These are phyloP conservation scores for Polymyxa betae DNA, from an alignment of 208 protist species.

Conservation along the genomic window DNA sequence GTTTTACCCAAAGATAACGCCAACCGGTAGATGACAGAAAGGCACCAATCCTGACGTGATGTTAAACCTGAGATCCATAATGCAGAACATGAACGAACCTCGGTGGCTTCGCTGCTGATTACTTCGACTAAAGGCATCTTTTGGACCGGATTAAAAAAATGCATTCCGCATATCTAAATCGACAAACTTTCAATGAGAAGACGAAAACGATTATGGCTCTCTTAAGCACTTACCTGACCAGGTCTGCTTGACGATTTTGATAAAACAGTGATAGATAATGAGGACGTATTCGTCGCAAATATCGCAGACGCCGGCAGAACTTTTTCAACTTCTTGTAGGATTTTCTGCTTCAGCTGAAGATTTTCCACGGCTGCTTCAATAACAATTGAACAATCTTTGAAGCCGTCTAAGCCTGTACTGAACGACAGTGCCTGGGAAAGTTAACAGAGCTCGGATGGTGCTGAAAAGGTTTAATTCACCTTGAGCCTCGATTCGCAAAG, in stretches of 20 bases:
- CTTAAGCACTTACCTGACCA: neutral
- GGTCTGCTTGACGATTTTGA: neutral
- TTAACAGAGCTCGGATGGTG: neutral
- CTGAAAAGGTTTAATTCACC: neutral
- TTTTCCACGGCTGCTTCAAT: conserved; percentile 57
- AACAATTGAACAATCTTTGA: conserved; percentile 44
- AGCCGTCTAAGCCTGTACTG: neutral
- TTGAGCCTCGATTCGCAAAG: neutral
- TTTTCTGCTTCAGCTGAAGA: conserved; percentile 53
- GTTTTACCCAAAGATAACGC: conserved; percentile 55
- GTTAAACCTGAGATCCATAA: neutral
- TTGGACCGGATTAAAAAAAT: conserved; percentile 58
- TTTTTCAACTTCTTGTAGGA: conserved; percentile 50
- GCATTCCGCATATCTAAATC: conserved; percentile 22
- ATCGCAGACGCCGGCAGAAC: neutral
- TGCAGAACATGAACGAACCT: neutral
- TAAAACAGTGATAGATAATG: conserved; percentile 38
- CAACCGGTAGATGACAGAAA: conserved; percentile 33
- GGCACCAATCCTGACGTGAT: neutral
- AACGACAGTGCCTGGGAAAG: neutral
- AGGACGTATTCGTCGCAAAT: conserved; percentile 56
- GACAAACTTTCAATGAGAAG: neutral
- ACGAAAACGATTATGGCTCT: no score
- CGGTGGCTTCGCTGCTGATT: neutral
- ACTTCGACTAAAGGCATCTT: conserved; percentile 60